Evolutionary conservation across 768 basidiomycete species (phyloP).

Genomic region (Coprinellus micaceus): DNA sequence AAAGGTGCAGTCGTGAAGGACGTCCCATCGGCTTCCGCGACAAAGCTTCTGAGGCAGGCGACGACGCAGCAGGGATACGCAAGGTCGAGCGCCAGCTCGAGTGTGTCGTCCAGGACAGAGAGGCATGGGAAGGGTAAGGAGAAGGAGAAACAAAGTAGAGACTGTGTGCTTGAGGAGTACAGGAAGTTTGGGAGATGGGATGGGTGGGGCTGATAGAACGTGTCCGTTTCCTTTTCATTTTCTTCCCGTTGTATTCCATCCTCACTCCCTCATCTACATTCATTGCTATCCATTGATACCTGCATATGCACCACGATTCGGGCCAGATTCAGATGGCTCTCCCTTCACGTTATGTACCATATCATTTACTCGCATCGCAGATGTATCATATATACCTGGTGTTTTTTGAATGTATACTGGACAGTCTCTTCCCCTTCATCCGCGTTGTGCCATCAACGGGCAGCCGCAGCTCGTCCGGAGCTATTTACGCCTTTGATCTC

Average conservation of each 20-base stretch:
- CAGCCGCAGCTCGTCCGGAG: neutral
- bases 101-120: constrained; percentile 1
- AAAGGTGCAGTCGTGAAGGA: constrained; percentile 10
- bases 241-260: constrained; percentile 2
- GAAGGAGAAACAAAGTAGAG: constrained; percentile 50
- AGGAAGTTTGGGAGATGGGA: constrained; percentile 85
- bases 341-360: neutral
- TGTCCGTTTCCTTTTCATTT: neutral
- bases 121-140: constrained; percentile 51
- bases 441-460: neutral
- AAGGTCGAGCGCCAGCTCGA: no score
- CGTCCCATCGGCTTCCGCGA: constrained; percentile 13
- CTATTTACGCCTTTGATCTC: constrained; percentile 2
- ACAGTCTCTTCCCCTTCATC: neutral
- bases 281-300: neutral
- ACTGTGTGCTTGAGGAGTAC: constrained; percentile 73
- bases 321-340: no score
- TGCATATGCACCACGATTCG: neutral
- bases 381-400: neutral
- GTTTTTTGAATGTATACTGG: neutral
- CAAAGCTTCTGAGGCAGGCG: constrained; percentile 11
- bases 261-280: neutral
- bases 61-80: constrained; percentile 11
- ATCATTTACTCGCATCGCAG: neutral
- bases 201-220: constrained; percentile 66